Percentiles rank a stretch among this genome's conserved stretches.
These are phyloP conservation scores for Rhodofomes roseus DNA, from an alignment of 1,284 basidiomycete species.

Conservation along the genomic window DNA sequence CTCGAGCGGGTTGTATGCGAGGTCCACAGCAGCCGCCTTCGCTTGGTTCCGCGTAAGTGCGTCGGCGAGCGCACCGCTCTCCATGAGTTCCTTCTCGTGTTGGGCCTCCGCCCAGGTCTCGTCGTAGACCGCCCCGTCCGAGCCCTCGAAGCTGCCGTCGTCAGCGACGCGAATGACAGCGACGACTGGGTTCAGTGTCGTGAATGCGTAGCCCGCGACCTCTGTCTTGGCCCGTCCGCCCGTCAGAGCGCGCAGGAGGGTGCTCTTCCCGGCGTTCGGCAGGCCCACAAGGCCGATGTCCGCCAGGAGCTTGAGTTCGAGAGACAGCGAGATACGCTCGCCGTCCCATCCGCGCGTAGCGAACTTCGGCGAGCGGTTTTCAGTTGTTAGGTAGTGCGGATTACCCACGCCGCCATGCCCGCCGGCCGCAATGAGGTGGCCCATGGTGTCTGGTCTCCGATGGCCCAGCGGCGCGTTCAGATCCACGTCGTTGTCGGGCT, in stretches of 20 bases:
- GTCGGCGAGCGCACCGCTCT: constrained; percentile 47
- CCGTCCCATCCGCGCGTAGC: constrained; percentile 81
- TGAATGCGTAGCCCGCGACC: constrained; percentile 92
- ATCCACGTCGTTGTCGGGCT: constrained; percentile 43
- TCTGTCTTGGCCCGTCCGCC: constrained; percentile 81
- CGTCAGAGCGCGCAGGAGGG: constrained; percentile 86
- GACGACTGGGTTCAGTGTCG: constrained; percentile 94
- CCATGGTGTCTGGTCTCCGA: constrained; percentile 55
- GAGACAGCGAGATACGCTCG: constrained; percentile 75
- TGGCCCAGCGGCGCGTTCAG: constrained; percentile 59
- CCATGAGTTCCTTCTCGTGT: constrained; percentile 41
- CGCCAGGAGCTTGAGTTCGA: constrained; percentile 95
- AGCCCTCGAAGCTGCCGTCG: constrained; percentile 75
- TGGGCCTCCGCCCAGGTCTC: constrained; percentile 67
- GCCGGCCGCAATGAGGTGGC: constrained; percentile 74
- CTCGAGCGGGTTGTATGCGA: constrained; percentile 56
- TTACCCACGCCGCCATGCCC: constrained; percentile 90
- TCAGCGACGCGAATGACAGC: constrained; percentile 85
- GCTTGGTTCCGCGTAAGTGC: constrained; percentile 49
- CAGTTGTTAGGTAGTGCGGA: constrained; percentile 72
- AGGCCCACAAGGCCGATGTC: constrained; percentile 95
- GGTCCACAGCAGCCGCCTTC: constrained; percentile 14
- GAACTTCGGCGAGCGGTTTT: constrained; percentile 76
- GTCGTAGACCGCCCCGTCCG: constrained; percentile 55
- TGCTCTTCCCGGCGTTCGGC: constrained; percentile 92